Percentiles rank a stretch among this genome's conserved stretches.
Conservation (phyloP, 257 asterid species). For the Solanum arcanum region DNA sequence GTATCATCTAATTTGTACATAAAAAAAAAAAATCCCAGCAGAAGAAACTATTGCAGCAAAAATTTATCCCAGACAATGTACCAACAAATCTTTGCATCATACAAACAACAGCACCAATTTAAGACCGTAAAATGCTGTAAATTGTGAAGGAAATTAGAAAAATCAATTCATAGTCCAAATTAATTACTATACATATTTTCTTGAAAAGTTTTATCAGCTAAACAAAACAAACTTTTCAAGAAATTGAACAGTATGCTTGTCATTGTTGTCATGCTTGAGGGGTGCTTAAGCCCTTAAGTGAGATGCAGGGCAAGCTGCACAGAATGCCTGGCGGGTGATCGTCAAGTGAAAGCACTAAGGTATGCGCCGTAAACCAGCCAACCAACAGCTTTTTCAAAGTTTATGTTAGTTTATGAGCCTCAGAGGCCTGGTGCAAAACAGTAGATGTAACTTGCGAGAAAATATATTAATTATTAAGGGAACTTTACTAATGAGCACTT, state of each 20-base stretch:
- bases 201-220: not conserved
- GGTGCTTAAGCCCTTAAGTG: not conserved
- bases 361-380: not conserved
- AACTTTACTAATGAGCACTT: not conserved
- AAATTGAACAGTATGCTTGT: not conserved
- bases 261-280: not conserved
- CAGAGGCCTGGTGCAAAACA: not conserved
- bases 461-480: not conserved
- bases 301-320: not conserved
- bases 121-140: not conserved
- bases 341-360: not conserved
- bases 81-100: slow-evolving; percentile 1
- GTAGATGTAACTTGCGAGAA: not conserved
- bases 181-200: not conserved
- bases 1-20: not conserved
- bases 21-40: not conserved
- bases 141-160: not conserved
- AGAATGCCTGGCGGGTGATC: not conserved
- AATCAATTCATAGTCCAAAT: not conserved
- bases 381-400: not conserved
- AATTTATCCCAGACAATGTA: not conserved
- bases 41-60: not conserved
- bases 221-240: not conserved
- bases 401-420: not conserved
- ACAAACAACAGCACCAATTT: not conserved